Evolutionary conservation across 1,284 basidiomycete genomes (phyloP), one percentile per base, ranked within the genome.

Genomic region (Ceratorhiza oryzae-sativae): DNA sequence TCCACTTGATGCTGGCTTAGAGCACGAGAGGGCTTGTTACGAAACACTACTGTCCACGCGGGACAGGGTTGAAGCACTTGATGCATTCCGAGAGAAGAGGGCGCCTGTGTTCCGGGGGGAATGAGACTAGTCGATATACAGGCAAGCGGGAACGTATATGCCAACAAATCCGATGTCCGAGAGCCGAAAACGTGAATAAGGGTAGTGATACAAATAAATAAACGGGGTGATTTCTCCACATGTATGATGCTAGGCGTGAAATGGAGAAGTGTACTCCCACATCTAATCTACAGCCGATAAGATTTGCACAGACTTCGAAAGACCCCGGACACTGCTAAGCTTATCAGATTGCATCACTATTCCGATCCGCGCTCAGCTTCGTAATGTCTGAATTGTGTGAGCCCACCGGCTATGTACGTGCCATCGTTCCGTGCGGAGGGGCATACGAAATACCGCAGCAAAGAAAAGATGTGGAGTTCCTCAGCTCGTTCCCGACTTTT

Each of bases 61-160:
- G 75, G 95, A 98, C 79, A 86, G 95, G 15, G 77, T 87, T 9
- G 95, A 98, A 81, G 96, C 95, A 13, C 83, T 98, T 39, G 83
- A 88, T 72, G 95, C 95, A 3, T 98, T 98, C 82, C 90, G 87
- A 75, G 93, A 95, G 82, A 98, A 97, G 82, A 85, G 95, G 59
- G 81, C 83, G 39, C 94, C 95, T 1, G 81, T 90, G 30, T 97
- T 97, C 81, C 87, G 85, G 77, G 95, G 95, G 34, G 89, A 93
- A 83, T 94, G 84, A 86, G 55, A 27, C 15, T 51, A 42, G 23
- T 51, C 20, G 36, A 34, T 34, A 41, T 32, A 25, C 23, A 20
- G 27, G 30, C 30, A 3, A 36, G n/a, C n/a, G 63, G 15, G 9
- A 30, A 18, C 32, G 23, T 51, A 36, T 30, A 67, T 48, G 45